Evolutionary conservation across 352 stramenopile genomes (phyloP).

Genomic region (Phytophthora fragariae): DNA sequence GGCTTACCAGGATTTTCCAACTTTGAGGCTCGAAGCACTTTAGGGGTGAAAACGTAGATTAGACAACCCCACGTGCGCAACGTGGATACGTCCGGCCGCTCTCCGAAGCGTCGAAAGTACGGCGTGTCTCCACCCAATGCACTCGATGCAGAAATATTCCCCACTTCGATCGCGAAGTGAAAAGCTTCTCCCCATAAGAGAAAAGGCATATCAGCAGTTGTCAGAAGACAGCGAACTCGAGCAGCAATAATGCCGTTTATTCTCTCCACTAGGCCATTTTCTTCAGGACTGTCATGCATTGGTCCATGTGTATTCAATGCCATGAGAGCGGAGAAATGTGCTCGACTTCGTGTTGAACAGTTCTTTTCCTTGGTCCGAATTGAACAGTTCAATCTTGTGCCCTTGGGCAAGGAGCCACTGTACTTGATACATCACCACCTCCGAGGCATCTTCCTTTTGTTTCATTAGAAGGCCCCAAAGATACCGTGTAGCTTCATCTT

Average conservation of each 20-base stretch:
- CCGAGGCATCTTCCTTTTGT: conserved; percentile 9
- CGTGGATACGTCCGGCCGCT: too few relatives aligned
- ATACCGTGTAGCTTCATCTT: conserved; percentile 18
- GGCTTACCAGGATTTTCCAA: too few relatives aligned
- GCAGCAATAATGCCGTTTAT: not conserved
- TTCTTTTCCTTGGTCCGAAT: conserved; percentile 12
- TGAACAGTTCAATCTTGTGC: conserved; percentile 14
- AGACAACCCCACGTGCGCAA: too few relatives aligned
- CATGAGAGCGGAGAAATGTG: not conserved
- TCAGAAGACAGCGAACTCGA: too few relatives aligned
- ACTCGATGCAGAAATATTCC: too few relatives aligned
- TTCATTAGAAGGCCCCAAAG: conserved; percentile 19
- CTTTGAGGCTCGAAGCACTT: too few relatives aligned
- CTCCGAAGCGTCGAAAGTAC: too few relatives aligned
- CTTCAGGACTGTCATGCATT: not conserved
- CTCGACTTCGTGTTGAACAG: conserved; percentile 3
- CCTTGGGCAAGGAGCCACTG: conserved; percentile 13
- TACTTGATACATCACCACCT: conserved; percentile 10
- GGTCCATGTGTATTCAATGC: conserved; percentile 1
- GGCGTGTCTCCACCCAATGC: too few relatives aligned
- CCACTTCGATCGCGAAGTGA: too few relatives aligned
- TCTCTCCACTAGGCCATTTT: not conserved
- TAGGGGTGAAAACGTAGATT: too few relatives aligned
- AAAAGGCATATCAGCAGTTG: too few relatives aligned
- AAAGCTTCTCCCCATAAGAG: too few relatives aligned